A percentile compares a stretch with the other conserved stretches of the same genome.
These are phyloP conservation scores for Colletotrichum agaves DNA, from an alignment of 2,329 filamentous ascomycete genomes.

Conservation along the genomic window DNA sequence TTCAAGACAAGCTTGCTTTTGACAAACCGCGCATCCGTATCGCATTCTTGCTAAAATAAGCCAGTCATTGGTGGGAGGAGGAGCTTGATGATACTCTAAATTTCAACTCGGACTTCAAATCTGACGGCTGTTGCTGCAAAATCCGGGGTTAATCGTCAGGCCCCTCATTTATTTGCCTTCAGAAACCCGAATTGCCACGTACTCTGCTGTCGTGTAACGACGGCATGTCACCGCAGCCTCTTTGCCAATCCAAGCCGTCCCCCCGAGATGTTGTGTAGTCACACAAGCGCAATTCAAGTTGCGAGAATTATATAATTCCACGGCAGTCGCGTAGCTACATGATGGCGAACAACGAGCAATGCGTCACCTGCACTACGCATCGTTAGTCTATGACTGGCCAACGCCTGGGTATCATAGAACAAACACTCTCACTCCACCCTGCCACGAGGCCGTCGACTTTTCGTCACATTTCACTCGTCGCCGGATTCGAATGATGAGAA, in stretches of 20 bases:
- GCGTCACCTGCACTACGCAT: neutral
- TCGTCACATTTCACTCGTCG: neutral
- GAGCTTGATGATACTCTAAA: neutral
- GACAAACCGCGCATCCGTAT: neutral
- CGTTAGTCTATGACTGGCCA: neutral
- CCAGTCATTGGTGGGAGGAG: neutral
- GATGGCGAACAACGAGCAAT: neutral
- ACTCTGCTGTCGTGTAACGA: slow-evolving; percentile 32
- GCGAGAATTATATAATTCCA: neutral
- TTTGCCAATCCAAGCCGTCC: neutral
- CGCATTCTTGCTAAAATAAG: neutral
- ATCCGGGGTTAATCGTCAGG: slow-evolving; percentile 13
- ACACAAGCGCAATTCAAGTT: neutral
- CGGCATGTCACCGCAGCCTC: slow-evolving; percentile 28
- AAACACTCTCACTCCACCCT: neutral
- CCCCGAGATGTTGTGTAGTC: neutral
- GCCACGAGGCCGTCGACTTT: neutral
- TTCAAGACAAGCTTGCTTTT: neutral
- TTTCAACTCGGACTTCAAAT: neutral
- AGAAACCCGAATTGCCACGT: slow-evolving; percentile 30
- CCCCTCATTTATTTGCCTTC: slow-evolving; percentile 29
- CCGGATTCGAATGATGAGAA: neutral
- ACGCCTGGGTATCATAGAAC: neutral
- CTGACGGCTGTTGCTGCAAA: neutral
- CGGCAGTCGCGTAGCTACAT: neutral